A percentile compares a stretch with the other conserved stretches of the same genome.
Evolutionary conservation across 78 protist species (phyloP).

Genomic region (Emiliania huxleyi): DNA sequence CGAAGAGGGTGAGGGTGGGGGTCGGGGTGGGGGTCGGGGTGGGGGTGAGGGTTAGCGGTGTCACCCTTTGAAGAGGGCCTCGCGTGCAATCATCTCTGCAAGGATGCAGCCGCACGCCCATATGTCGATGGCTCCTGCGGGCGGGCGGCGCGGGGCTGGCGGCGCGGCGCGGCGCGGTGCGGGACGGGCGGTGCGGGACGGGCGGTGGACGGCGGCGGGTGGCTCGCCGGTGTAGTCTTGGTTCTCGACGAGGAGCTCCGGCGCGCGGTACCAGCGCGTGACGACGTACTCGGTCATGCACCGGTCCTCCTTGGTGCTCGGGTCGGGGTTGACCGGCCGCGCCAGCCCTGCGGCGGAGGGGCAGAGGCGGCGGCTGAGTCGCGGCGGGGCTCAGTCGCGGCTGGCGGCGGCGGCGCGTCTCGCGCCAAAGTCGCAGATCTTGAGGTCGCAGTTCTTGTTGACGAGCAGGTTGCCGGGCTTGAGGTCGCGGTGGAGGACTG

Average conservation of each 20-base stretch:
- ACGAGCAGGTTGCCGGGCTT: conserved; percentile 95
- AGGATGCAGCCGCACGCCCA: conserved; percentile 73
- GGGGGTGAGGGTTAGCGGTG: no score
- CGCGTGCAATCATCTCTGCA: conserved; percentile 62
- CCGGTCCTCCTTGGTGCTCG: neutral
- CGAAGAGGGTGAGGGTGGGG: no score
- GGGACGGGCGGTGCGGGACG: no score
- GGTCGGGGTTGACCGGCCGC: neutral
- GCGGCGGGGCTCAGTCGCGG: neutral
- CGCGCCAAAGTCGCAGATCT: conserved; percentile 79
- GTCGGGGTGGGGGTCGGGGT: no score
- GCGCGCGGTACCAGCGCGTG: conserved; percentile 79
- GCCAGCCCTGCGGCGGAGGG: neutral
- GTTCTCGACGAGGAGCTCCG: conserved; percentile 59
- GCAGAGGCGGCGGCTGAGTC: neutral
- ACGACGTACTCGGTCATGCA: conserved; percentile 70
- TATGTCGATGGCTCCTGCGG: conserved; percentile 57
- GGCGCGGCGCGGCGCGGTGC: no score
- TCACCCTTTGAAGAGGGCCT: conserved; percentile 15
- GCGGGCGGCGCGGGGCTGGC: no score
- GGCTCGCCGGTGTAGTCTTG: conserved; percentile 20
- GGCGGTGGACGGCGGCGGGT: neutral
- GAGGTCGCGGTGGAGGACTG: conserved; percentile 92
- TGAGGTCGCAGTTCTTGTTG: conserved; percentile 90
- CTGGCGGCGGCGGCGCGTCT: conserved; percentile 41